phyloP scores from a whole-genome alignment of 345 rosid genomes.

The Populus euphratica region DNA sequence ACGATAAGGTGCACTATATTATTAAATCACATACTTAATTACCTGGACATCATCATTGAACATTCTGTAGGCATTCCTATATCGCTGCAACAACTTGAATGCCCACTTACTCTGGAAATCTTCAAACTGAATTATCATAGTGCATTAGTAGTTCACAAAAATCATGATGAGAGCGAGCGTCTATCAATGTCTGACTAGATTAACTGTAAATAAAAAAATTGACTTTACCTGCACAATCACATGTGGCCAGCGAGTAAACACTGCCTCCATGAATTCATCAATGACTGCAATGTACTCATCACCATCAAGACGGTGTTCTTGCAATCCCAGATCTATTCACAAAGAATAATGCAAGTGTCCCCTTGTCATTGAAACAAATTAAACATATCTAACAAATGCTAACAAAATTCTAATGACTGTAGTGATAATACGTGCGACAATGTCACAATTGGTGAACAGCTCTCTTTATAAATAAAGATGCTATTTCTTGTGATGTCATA shows the following conservation, averaged over 20 bases:
- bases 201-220: slow-evolving; percentile 1
- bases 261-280: slow-evolving; percentile 99
- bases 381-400: not conserved
- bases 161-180: not conserved
- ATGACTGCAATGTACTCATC: slow-evolving; percentile 69
- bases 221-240: slow-evolving; percentile 86
- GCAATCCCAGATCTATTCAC: slow-evolving; percentile 79
- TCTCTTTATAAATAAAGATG: not conserved
- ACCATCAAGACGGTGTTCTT: slow-evolving; percentile 80
- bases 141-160: not conserved
- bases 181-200: not conserved
- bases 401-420: not conserved
- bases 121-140: slow-evolving; percentile 64
- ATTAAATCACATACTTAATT: slow-evolving; percentile 22
- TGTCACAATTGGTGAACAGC: not conserved
- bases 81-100: slow-evolving; percentile 88
- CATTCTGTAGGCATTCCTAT: slow-evolving; percentile 78
- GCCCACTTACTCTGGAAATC: slow-evolving; percentile 99
- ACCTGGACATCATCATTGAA: slow-evolving; percentile 99
- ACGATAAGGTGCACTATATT: not conserved
- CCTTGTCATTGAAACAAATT: not conserved
- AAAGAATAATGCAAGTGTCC: slow-evolving; percentile 22
- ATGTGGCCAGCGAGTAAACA: slow-evolving; percentile 94
- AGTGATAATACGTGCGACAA: not conserved
- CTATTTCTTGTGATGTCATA: not conserved